A percentile compares a stretch with the other conserved stretches of the same genome.
phyloP scores from a whole-genome alignment of 208 protist genomes.

The Trypanosomatidae sp. region DNA sequence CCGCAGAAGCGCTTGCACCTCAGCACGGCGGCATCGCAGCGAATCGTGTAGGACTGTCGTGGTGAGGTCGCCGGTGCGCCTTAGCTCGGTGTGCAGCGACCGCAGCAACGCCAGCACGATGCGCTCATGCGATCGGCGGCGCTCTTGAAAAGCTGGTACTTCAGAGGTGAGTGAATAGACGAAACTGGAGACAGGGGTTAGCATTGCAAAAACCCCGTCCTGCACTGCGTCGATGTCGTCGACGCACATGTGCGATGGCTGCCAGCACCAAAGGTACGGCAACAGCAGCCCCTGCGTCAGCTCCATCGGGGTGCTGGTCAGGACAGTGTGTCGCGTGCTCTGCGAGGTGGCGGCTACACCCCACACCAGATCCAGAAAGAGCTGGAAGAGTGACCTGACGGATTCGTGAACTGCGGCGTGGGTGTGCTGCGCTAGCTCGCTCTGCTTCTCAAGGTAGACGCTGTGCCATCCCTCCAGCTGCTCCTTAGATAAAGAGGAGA shows the following conservation, averaged over 20 bases:
- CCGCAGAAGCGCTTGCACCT: conserved; percentile 48
- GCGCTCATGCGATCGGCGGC: conserved; percentile 35
- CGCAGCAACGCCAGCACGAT: conserved; percentile 44
- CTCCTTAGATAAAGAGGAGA: conserved; percentile 32
- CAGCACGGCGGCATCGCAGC: conserved; percentile 47
- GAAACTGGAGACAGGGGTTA: conserved; percentile 57
- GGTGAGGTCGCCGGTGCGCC: conserved; percentile 38
- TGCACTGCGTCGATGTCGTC: conserved; percentile 75
- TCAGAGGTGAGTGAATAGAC: conserved; percentile 57
- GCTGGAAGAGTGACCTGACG: conserved; percentile 40
- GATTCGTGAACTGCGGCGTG: conserved; percentile 40
- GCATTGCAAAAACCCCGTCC: conserved; percentile 57
- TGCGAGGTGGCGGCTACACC: conserved; percentile 68
- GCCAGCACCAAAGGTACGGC: conserved; percentile 66
- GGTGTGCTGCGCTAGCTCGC: conserved; percentile 46
- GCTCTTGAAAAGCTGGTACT: conserved; percentile 38
- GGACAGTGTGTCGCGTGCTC: conserved; percentile 42
- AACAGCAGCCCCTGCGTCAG: conserved; percentile 46
- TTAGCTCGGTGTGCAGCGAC: conserved; percentile 46
- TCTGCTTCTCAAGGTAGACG: conserved; percentile 68
- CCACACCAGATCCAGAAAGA: conserved; percentile 61
- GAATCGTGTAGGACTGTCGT: conserved; percentile 56
- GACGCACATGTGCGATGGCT: conserved; percentile 58
- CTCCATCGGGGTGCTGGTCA: conserved; percentile 40
- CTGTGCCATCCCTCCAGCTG: conserved; percentile 57